Evolutionary conservation across 2,329 filamentous ascomycete genomes (phyloP), one percentile per base, ranked within the genome.

Genomic region (Aspergillus texensis): DNA sequence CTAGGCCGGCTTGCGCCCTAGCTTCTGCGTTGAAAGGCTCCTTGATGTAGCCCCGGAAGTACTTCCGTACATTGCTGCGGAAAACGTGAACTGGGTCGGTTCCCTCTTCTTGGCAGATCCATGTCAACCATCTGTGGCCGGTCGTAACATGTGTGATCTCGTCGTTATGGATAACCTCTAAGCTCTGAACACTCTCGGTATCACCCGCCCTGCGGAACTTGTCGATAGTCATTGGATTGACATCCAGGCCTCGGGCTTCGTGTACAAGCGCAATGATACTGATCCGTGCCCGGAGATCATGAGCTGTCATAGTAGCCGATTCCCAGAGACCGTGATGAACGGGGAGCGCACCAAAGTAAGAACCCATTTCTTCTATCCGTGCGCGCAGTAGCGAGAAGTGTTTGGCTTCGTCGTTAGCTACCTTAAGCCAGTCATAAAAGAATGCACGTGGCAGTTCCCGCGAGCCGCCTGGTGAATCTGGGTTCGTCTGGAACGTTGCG

Each of bases 141-240:
- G 81, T 82, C 0, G 81, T 83, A 24, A 83, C 81, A 65, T 83
- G 81, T 0, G 81, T 83, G 48, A 83, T 82, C 66, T 83, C 81
- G 52, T 83, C 81, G 57, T 81, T 82, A 58, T 83, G 81, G 36
- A 83, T 83, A 26, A 82, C 71, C 41, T 78, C 77, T 60, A 83
- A 65, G 3, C 72, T 71, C 11, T 78, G 72, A 16, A 82, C 80
- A 57, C 80, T 83, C 54, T 83, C 80, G 10, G 41, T 46, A 48
- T 83, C 81, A 2, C 70, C 68, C 0, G 78, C 77, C 48, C 72
- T 75, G 57, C 79, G 80, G 66, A 83, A 83, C 60, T 82, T 82
- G 53, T 80, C 76, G 50, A 83, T 83, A 0, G 81, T 82, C 74
- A 81, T 74, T 0, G 80, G 81, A 48, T 83, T 83, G 8, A 83